Conservation (phyloP, 2,329 filamentous ascomycete species). For the Aspergillus tamarii region DNA sequence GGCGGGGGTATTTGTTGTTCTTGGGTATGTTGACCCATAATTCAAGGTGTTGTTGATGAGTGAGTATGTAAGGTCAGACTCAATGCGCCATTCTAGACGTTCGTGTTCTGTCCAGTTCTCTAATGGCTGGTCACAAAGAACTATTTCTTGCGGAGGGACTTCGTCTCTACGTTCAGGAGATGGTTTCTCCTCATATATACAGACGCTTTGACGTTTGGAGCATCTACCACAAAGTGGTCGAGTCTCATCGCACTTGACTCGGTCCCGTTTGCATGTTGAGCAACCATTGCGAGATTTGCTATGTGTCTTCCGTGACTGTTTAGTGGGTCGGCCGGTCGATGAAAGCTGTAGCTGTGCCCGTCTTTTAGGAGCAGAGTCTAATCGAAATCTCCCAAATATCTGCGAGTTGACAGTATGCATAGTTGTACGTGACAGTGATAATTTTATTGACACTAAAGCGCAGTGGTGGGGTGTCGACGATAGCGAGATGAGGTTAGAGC, state of each 20-base stretch:
- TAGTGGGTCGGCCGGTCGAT: background rate
- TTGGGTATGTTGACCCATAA: too few relatives aligned
- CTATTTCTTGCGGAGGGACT: background rate
- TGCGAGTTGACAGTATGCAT: background rate
- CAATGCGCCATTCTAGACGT: background rate
- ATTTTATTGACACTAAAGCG: too few relatives aligned
- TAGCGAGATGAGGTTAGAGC: too few relatives aligned
- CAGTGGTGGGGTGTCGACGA: too few relatives aligned
- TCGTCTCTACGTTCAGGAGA: background rate
- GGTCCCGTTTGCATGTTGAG: background rate
- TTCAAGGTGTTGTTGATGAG: background rate
- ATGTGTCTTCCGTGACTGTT: background rate
- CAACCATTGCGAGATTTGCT: background rate
- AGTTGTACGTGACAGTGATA: too few relatives aligned
- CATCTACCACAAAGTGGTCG: background rate
- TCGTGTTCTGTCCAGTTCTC: background rate
- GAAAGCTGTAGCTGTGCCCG: background rate
- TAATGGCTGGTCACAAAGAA: background rate
- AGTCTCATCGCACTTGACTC: background rate
- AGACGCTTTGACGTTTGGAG: background rate
- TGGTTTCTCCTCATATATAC: background rate
- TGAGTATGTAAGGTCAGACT: background rate
- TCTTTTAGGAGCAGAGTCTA: background rate
- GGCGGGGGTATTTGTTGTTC: background rate
- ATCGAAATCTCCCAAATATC: background rate